Evolutionary conservation across 1,284 basidiomycete genomes (phyloP), one percentile per base, ranked within the genome.

Genomic region (Sanghuangporus sanghuang): DNA sequence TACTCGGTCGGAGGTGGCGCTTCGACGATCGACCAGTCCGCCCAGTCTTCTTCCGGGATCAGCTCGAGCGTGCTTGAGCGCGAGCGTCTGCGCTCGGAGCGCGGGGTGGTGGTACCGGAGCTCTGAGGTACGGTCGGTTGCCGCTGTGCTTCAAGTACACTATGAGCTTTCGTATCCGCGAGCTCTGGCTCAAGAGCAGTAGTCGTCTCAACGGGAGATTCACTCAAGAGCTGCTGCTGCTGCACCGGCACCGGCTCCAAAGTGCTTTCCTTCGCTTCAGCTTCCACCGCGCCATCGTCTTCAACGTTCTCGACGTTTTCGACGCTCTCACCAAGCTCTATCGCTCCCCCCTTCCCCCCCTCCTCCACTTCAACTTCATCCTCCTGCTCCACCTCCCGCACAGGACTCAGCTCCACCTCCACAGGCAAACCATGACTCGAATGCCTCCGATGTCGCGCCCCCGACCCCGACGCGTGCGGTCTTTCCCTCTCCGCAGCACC

Each of bases 351-450:
- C 38, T 49, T 3, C n/a, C n/a, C n/a, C n/a, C n/a, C n/a, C n/a
- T n/a, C n/a, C n/a, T 55, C 61, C 23, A 36, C 49, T 14, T 59
- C 61, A 0, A n/a, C 64, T 55, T 53, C 62, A 21, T 59, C 61
- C 40, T 62, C 64, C 40, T 58, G 46, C 38, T 39, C 53, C 2
- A 53, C 48, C 60, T 65, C 64, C 2, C 57, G 55, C 27, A 65
- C 64, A 55, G 64, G 64, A 27, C 64, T 65, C 61, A 65, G 32
- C 49, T 59, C 64, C 14, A 48, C 12, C 59, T 64, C 59, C 44
- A 54, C 14, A 6, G 46, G 46, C 27, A 46, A 5, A 3, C 63
- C 56, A 52, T 64, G 50, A 36, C 59, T 61, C 21, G 63, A 56
- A 40, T 61, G 59, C 5, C 59, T 21, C 1, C 63, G 53, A 44